Base-by-base conservation (phyloP, 352 stramenopile genomes). In the Globisporangium acanthophoron region DNA sequence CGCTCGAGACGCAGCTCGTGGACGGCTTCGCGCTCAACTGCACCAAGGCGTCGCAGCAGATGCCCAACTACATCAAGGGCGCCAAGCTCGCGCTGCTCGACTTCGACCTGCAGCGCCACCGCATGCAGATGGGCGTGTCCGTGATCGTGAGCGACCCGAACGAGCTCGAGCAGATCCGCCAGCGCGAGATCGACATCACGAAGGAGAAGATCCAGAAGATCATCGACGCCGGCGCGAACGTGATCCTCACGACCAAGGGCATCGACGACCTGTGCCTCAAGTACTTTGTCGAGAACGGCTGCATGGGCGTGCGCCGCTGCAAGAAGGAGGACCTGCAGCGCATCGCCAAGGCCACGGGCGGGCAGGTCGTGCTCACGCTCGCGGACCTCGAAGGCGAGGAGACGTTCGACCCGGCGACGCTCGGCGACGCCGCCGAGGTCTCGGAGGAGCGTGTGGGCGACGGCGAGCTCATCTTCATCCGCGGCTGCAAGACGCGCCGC, bases 131-230 rank as follows among this genome's bases (percentile, higher is more conserved):
- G 92, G 96, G 96, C 51, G 91, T 98, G 37, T 82, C 96, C 61
- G 87, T 97, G 39, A 76, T 97, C 8, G 86, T 97, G 51, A 94
- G 78, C 24, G 90, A 97, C 69, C 86, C 92, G n/a, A 96, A 97
- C 59, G 89, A 97, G 80, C 87, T 99, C 50, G 97, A 99, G 69
- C 88, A 90, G 58, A 99, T 99, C 71, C 97, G 98, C 66, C 87
- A 99, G 75, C 82, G 97, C 40, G 97, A 99, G 83, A 97, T 99
- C 69, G 97, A 99, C 76, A 99, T 99, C 69, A 99, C 97, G 55
- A 99, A 99, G 74, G 97, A 99, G 76, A 98, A 98, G 69, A 99
- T 99, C 72, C 85, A 99, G 71, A 99, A 99, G 75, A 99, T 99
- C 73, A 85, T 99, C 18, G 85, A 98, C 55, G 84, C 96, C 29